Conservation (phyloP, 139 green algal genomes). For the Pycnococcus provasolii region DNA sequence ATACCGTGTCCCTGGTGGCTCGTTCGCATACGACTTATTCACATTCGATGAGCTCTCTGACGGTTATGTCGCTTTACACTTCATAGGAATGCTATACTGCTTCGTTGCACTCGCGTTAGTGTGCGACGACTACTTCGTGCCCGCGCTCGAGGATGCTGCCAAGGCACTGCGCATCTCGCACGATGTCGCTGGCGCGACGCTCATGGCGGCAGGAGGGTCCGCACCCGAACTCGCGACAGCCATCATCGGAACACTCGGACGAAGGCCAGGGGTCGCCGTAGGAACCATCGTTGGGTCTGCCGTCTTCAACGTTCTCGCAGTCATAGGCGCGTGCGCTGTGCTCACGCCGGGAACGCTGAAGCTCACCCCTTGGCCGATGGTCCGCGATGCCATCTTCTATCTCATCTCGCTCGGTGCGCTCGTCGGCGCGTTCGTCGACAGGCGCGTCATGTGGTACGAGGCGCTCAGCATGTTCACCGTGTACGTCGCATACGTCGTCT, state of each 20-base stretch:
- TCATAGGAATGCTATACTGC: no score
- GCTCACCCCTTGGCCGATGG: constrained; percentile 30
- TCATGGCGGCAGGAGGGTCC: constrained; percentile 39
- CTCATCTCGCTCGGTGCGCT: constrained; percentile 12
- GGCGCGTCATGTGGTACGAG: constrained; percentile 30
- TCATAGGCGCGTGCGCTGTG: constrained; percentile 32
- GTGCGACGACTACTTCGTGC: constrained; percentile 22
- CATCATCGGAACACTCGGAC: constrained; percentile 19
- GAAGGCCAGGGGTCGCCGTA: neutral
- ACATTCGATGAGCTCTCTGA: no score
- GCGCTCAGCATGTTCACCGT: constrained; percentile 9
- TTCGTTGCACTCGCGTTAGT: no score
- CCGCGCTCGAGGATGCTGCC: constrained; percentile 31
- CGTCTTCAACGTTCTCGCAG: constrained; percentile 40
- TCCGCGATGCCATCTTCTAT: constrained; percentile 36
- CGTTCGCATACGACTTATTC: no score
- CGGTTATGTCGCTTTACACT: no score
- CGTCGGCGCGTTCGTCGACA: constrained; percentile 29
- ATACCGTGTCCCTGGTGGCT: no score
- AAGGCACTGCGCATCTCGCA: constrained; percentile 27
- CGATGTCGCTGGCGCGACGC: constrained; percentile 38
- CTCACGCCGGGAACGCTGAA: constrained; percentile 19
- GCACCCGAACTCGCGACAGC: constrained; percentile 34
- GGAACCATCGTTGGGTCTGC: constrained; percentile 39
- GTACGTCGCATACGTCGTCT: constrained; percentile 27